These are phyloP conservation scores for Pyrenochaeta sp. DNA, from an alignment of 2,329 filamentous ascomycete species.

Conservation along the genomic window DNA sequence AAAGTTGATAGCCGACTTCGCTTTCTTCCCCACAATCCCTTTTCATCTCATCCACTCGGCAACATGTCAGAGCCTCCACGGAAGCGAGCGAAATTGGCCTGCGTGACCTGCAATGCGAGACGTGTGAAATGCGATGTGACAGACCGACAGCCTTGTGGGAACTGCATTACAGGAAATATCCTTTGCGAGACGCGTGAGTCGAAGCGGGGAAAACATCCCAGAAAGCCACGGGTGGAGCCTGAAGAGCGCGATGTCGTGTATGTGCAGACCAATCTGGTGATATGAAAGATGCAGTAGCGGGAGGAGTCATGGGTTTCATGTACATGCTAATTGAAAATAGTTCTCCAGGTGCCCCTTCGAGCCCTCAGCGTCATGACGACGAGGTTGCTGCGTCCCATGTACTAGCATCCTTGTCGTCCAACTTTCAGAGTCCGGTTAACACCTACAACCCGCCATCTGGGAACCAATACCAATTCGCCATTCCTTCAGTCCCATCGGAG, in stretches of 20 bases:
- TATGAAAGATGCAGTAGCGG: neutral
- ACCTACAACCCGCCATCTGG: slow-evolving; percentile 12
- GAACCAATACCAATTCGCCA: slow-evolving; percentile 21
- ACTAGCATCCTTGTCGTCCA: slow-evolving; percentile 37
- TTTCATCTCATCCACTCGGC: slow-evolving; percentile 12
- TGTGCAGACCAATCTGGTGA: neutral
- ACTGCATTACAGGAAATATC: slow-evolving; percentile 50
- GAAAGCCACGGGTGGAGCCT: slow-evolving; percentile 28
- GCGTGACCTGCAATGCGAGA: slow-evolving; percentile 55
- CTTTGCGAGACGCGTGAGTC: slow-evolving; percentile 55
- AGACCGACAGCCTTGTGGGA: slow-evolving; percentile 54
- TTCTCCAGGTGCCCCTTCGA: slow-evolving; percentile 10
- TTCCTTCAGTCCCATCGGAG: slow-evolving; percentile 19
- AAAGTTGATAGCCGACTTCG: slow-evolving; percentile 35
- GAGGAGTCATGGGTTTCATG: neutral
- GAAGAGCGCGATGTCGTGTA: slow-evolving; percentile 28
- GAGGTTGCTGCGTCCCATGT: slow-evolving; percentile 41
- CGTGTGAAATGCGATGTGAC: slow-evolving; percentile 59
- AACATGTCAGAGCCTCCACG: slow-evolving; percentile 29
- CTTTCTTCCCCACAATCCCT: slow-evolving; percentile 21
- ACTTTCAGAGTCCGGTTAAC: slow-evolving; percentile 33
- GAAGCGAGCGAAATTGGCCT: slow-evolving; percentile 54
- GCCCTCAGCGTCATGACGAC: slow-evolving; percentile 34
- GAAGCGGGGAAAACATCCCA: slow-evolving; percentile 53
- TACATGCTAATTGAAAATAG: slow-evolving; percentile 4